A percentile compares a stretch with the other conserved stretches of the same genome.
Evolutionary conservation across 2,329 filamentous ascomycete genomes (phyloP).

Genomic region (Bisporella sp.): DNA sequence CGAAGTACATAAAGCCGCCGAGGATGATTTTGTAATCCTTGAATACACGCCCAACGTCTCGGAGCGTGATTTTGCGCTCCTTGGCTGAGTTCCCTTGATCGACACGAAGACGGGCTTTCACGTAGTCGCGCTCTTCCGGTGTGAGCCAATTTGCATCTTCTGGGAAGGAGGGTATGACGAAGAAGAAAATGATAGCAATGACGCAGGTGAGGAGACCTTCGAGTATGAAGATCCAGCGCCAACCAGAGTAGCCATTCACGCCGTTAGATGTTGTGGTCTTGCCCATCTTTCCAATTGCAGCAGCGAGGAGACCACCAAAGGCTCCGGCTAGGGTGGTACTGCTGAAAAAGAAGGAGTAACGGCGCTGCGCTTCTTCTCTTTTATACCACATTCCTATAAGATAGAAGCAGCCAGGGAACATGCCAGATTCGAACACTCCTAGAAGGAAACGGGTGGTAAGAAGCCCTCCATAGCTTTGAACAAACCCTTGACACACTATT

Average conservation of each 20-base stretch:
- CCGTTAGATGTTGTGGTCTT: constrained; percentile 39
- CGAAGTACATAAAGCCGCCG: constrained; percentile 76
- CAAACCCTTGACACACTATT: constrained; percentile 28
- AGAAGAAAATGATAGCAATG: constrained; percentile 57
- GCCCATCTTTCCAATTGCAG: constrained; percentile 79
- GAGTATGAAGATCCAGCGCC: constrained; percentile 80
- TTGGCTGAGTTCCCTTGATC: constrained; percentile 63
- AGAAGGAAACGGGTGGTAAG: constrained; percentile 81
- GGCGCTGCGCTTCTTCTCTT: constrained; percentile 78
- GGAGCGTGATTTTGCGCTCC: constrained; percentile 51
- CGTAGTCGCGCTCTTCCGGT: constrained; percentile 60
- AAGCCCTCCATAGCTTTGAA: constrained; percentile 67
- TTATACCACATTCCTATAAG: constrained; percentile 87
- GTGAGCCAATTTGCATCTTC: constrained; percentile 68
- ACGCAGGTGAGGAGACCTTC: constrained; percentile 61
- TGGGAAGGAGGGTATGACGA: constrained; percentile 67
- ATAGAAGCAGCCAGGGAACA: constrained; percentile 70
- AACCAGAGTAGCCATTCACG: constrained; percentile 59
- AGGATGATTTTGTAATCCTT: constrained; percentile 69
- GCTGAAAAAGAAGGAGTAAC: constrained; percentile 91
- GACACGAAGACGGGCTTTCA: constrained; percentile 57
- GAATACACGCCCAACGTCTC: constrained; percentile 56
- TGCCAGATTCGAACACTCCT: constrained; percentile 67
- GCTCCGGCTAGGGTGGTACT: constrained; percentile 73
- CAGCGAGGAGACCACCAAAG: constrained; percentile 80